Conservation (phyloP, 768 basidiomycete species). For the Pulveroboletus sp. region DNA sequence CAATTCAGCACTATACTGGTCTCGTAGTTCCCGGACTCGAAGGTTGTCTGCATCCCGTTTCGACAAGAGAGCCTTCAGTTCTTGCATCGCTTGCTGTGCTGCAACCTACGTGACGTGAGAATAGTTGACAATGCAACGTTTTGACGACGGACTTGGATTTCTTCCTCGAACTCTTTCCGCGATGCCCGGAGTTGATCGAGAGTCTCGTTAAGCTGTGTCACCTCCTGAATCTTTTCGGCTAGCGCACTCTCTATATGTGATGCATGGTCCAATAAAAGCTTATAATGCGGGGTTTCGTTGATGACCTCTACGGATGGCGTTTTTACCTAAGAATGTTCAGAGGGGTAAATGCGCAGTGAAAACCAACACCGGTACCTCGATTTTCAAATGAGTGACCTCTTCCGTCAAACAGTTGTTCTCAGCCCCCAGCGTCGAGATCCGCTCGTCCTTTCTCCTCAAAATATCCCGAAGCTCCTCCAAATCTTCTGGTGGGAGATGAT, state of each 20-base stretch:
- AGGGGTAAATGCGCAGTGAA: background rate
- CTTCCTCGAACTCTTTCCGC: conserved; percentile 47
- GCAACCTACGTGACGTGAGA: conserved; percentile 30
- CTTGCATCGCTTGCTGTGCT: conserved; percentile 51
- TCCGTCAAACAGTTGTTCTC: conserved; percentile 44
- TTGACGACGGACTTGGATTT: conserved; percentile 36
- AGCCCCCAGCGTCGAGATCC: conserved; percentile 44
- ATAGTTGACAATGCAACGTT: conserved; percentile 4
- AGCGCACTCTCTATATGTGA: conserved; percentile 42
- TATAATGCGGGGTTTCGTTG: conserved; percentile 48
- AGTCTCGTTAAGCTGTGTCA: conserved; percentile 40
- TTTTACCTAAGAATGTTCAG: conserved; percentile 31
- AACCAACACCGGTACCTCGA: conserved; percentile 37
- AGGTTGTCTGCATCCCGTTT: conserved; percentile 65
- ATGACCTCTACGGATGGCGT: conserved; percentile 43
- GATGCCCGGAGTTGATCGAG: conserved; percentile 35
- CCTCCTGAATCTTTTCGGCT: conserved; percentile 37
- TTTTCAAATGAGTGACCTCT: conserved; percentile 40
- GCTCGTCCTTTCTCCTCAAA: conserved; percentile 33
- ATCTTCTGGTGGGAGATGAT: conserved; percentile 38
- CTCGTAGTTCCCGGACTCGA: conserved; percentile 68
- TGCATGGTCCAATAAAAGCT: conserved; percentile 50
- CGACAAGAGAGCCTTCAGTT: conserved; percentile 53
- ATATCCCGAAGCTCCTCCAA: conserved; percentile 34
- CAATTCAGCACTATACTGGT: conserved; percentile 60